phyloP scores from a whole-genome alignment of 768 basidiomycete species.

The Terana coerulea region DNA sequence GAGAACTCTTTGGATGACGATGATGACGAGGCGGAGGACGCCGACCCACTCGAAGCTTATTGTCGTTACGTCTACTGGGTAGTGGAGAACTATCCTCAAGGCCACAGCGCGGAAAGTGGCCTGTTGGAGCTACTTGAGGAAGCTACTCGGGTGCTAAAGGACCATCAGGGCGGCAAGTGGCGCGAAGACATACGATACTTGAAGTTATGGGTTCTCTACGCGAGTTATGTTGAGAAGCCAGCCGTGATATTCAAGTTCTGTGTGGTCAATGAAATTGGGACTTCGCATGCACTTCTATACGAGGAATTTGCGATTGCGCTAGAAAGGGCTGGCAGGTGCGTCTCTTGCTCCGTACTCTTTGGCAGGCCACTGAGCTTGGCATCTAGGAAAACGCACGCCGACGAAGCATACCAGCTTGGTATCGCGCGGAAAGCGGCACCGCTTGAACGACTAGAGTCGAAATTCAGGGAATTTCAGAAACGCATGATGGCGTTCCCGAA shows the following conservation, averaged over 20 bases:
- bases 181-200: conserved; percentile 80
- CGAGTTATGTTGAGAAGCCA: conserved; percentile 87
- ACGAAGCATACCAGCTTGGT: conserved; percentile 83
- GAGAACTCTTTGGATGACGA: conserved; percentile 20
- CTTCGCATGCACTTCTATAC: conserved; percentile 74
- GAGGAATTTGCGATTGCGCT: conserved; percentile 88
- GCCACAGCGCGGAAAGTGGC: conserved; percentile 83
- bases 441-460: conserved; percentile 70
- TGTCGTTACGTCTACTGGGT: conserved; percentile 88
- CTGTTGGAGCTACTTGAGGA: conserved; percentile 92
- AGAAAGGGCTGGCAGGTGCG: conserved; percentile 79
- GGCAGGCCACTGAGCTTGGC: conserved; percentile 6
- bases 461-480: conserved; percentile 86
- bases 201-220: conserved; percentile 92
- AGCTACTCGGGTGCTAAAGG: conserved; percentile 81
- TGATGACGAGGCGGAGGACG: conserved; percentile 52
- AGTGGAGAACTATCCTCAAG: conserved; percentile 91
- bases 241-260: conserved; percentile 87
- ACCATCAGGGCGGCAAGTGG: conserved; percentile 71
- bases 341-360: not conserved
- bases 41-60: conserved; percentile 81
- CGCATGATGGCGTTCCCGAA: conserved; percentile 69
- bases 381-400: conserved; percentile 79
- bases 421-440: conserved; percentile 81
- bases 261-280: conserved; percentile 88